phyloP scores from a whole-genome alignment of 225 moss, liverwort and hornwort species.

The Anthoceros angustus region DNA sequence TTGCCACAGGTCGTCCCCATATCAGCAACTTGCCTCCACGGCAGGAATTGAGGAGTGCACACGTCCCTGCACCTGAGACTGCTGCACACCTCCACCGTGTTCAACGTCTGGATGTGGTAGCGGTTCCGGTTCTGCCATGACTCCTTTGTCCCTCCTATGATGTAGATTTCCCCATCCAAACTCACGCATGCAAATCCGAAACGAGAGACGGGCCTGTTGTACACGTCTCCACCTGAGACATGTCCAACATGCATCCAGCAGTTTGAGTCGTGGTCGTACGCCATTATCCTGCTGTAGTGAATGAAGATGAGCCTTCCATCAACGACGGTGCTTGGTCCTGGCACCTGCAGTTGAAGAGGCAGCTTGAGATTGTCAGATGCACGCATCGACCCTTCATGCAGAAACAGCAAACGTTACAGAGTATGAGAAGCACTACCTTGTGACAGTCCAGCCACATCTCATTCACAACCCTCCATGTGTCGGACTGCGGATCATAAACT shows the following conservation, averaged over 20 bases:
- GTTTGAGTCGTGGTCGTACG: slow-evolving; percentile 22
- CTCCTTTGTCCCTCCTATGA: slow-evolving; percentile 38
- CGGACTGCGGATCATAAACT: slow-evolving; percentile 28
- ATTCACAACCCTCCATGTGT: slow-evolving; percentile 34
- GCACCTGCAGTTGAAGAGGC: slow-evolving; percentile 20
- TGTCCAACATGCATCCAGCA: slow-evolving; percentile 28
- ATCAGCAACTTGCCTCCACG: slow-evolving; percentile 34
- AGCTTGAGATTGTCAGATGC: not conserved
- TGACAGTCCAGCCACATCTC: slow-evolving; percentile 49
- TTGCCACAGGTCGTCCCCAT: slow-evolving; percentile 24
- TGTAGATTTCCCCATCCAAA: slow-evolving; percentile 28
- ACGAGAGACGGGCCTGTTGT: slow-evolving; percentile 18
- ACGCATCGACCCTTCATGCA: not conserved
- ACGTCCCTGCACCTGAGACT: slow-evolving; percentile 10
- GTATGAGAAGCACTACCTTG: slow-evolving; percentile 24
- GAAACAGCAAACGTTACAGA: not conserved
- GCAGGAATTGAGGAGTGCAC: slow-evolving; percentile 11
- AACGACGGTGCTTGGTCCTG: slow-evolving; percentile 33
- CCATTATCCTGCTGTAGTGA: slow-evolving; percentile 30
- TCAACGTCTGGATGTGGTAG: slow-evolving; percentile 17
- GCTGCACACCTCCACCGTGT: slow-evolving; percentile 45
- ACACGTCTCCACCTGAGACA: slow-evolving; percentile 20
- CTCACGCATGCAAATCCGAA: slow-evolving; percentile 47
- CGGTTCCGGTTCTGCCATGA: slow-evolving; percentile 20
- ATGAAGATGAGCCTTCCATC: slow-evolving; percentile 35